Percentiles rank a stretch among this genome's conserved stretches.
These are phyloP conservation scores for Cyberlindnera maritima DNA, from an alignment of 805 yeast species.

Conservation along the genomic window DNA sequence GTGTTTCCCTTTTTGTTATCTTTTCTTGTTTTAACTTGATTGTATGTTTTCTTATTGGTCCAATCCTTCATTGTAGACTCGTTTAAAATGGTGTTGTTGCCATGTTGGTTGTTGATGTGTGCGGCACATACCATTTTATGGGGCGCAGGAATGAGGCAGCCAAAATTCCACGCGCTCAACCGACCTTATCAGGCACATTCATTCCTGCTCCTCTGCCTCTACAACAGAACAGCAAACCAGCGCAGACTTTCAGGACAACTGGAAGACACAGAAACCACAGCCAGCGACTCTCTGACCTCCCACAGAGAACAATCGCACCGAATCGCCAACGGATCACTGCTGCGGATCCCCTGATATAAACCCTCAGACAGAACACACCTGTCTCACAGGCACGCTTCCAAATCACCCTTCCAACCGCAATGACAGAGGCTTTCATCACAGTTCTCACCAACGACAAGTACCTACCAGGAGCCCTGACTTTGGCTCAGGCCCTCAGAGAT, in stretches of 20 bases:
- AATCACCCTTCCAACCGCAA: neutral
- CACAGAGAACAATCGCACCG: neutral
- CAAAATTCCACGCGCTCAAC: neutral
- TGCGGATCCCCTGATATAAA: neutral
- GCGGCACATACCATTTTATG: neutral
- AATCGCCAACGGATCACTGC: neutral
- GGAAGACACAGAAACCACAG: too few relatives aligned
- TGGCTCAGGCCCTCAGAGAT: slow-evolving; percentile 38
- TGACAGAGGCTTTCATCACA: slow-evolving; percentile 38
- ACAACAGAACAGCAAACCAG: too few relatives aligned
- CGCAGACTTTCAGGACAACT: too few relatives aligned
- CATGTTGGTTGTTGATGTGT: too few relatives aligned
- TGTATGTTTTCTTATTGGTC: too few relatives aligned
- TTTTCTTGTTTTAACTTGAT: too few relatives aligned
- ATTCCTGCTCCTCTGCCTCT: neutral
- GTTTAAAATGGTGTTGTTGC: too few relatives aligned
- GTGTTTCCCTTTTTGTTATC: too few relatives aligned
- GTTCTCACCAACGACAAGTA: slow-evolving; percentile 46
- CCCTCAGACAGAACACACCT: neutral
- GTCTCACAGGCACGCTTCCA: neutral
- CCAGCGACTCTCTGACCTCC: too few relatives aligned
- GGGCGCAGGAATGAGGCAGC: neutral
- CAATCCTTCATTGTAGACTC: too few relatives aligned
- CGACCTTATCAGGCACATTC: slow-evolving; percentile 1
- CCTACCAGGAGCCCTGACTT: slow-evolving; percentile 52